These are phyloP conservation scores for Hortaea sp. DNA, from an alignment of 2,329 filamentous ascomycete species.

Conservation along the genomic window DNA sequence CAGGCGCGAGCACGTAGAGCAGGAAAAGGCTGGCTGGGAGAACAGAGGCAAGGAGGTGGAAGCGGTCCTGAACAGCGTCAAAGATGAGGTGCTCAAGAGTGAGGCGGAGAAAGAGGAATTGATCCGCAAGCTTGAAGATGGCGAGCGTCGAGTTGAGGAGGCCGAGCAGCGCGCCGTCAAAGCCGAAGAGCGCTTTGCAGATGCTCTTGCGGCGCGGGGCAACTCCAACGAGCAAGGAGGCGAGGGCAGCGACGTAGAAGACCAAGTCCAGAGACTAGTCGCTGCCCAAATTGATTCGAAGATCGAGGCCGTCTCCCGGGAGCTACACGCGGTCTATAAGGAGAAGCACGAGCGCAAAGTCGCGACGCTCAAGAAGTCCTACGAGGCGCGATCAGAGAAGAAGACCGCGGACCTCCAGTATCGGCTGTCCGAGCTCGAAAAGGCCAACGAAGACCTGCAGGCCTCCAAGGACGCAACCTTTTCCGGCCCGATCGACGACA, in stretches of 20 bases:
- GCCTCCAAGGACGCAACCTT: slow-evolving; percentile 56
- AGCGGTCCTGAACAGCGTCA: slow-evolving; percentile 64
- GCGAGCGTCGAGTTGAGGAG: slow-evolving; percentile 62
- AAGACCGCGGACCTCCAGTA: slow-evolving; percentile 68
- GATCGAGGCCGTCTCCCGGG: slow-evolving; percentile 62
- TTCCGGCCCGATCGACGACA: slow-evolving; percentile 36
- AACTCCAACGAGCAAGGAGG: slow-evolving; percentile 13
- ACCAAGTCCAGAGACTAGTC: slow-evolving; percentile 35
- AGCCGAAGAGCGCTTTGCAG: slow-evolving; percentile 53
- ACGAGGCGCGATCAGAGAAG: slow-evolving; percentile 85
- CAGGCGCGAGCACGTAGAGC: slow-evolving; percentile 58
- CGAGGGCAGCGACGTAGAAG: slow-evolving; percentile 26
- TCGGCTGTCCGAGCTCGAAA: slow-evolving; percentile 56
- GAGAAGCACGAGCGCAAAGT: slow-evolving; percentile 97
- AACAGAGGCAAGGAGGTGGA: slow-evolving; percentile 79
- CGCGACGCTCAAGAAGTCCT: slow-evolving; percentile 67
- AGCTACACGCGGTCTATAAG: slow-evolving; percentile 89
- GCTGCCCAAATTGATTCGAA: slow-evolving; percentile 75
- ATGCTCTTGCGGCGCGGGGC: slow-evolving; percentile 37
- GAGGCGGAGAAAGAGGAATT: slow-evolving; percentile 77
- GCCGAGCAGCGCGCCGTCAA: slow-evolving; percentile 68
- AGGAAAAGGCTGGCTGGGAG: slow-evolving; percentile 76
- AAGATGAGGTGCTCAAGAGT: slow-evolving; percentile 66
- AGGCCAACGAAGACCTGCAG: slow-evolving; percentile 67
- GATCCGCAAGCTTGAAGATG: slow-evolving; percentile 63